Base-by-base conservation (phyloP, 768 basidiomycete genomes). In the Ramaria rubella region DNA sequence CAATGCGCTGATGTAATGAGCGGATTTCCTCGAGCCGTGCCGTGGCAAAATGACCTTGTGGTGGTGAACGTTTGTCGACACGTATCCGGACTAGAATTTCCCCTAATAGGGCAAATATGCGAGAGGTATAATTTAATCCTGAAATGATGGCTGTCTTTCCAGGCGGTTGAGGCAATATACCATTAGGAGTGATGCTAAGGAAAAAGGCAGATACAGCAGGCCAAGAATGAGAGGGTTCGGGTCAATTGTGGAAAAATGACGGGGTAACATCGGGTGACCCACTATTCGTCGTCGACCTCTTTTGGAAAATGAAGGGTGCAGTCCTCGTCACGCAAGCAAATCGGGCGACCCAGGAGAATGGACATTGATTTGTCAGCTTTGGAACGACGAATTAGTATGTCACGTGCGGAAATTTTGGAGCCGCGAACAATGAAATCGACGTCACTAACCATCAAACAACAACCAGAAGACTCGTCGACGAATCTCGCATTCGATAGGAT, bases 211-310 rank as follows among this genome's bases (percentile, higher is more conserved):
- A 31, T 26, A 34, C 26, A 46, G 52, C 50, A n/a, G 24, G 29
- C 49, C 55, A 58, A 44, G 60, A 43, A 51, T 55, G 49, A 59
- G 58, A 58, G 40, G 59, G 43, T 40, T 53, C 62, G 59, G 61
- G 61, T 63, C 60, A 58, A 55, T n/a, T n/a, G 63, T 66, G 64
- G 52, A 67, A 64, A 69, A 46, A 45, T 68, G 62, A 42, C 60
- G 61, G 15, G 65, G 65, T 8, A 68, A 61, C 38, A 57, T 72
- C 66, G 73, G 61, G 36, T 14, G 30, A 81, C 87, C 64, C 70
- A 91, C 89, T 90, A 91, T 74, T 91, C 89, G 67, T 92, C 89
- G 69, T 92, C 89, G 57, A 92, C 73, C 70, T 92, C 89, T 69
- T 85, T 87, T 26, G 90, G 90, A 72, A 91, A 90, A 67, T 90